Base-by-base conservation (phyloP, 2,329 filamentous ascomycete species). In the Colletotrichum echinochloae region DNA sequence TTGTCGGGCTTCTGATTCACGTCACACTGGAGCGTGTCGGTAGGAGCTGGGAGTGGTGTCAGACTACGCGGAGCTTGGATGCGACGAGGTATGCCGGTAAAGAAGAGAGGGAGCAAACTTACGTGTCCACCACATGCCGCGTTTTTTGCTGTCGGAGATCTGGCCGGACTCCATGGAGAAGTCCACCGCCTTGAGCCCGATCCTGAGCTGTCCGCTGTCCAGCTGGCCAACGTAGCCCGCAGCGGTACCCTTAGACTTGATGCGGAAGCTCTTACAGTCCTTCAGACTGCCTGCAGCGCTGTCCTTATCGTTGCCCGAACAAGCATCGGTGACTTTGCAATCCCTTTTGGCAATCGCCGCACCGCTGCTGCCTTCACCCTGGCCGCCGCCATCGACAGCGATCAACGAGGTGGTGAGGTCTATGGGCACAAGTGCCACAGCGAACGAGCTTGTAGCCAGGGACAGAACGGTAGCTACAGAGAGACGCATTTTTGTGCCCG, bases 51-150 rank as follows among this genome's bases (percentile, higher is more conserved):
- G 35, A 64, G 9, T 12, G 23, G 7, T 33, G 37, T 68, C 6
- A 67, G 49, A 5, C 7, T 12, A 3, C 9, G 26, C 6, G 60
- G 2, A 5, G 5, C 7, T 37, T 16, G 16, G 16, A 9, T 41
- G 16, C 11, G n/a, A 48, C 12, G n/a, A 26, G 7, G 16, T 2
- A 9, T 7, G 12, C 28, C 3, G 26, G 7, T n/a, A n/a, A n/a
- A 5, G 30, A 7, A 12, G 12, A 20, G 2, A 20, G 39, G 33
- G 23, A 0, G 16, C 66, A 70, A 28, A 81, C 82, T 78, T 79
- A 88, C 86, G 83, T 72, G 90, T 91, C 75, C 91, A 81, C 78
- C 90, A 89, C 76, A 90, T 92, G 26, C 90, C 89, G 67, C 87
- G 83, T 54, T 86, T 86, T 57, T 83, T 82, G 57, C 80, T 77